Base-by-base conservation (phyloP, 169 alveolate species). In the Theileria equi region DNA sequence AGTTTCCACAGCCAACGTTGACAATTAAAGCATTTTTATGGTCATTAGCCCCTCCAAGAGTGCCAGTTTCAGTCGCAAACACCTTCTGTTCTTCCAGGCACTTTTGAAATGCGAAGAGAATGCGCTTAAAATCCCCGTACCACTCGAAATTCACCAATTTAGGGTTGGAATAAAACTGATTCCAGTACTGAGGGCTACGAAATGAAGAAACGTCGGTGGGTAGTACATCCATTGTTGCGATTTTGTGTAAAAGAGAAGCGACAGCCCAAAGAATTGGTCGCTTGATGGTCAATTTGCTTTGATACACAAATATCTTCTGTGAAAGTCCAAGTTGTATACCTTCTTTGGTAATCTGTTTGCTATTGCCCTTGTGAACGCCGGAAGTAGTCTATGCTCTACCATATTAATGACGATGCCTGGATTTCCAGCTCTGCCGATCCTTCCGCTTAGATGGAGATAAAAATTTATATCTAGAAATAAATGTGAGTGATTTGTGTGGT, bases 1-100 rank as follows among this genome's bases (percentile, higher is more conserved):
- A 84, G 52, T 84, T 84, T 23, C 91, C 91, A 59, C 89, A 80
- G 2, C 91, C 91, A 25, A 62, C 44, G 66, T 84, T 84, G 48
- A 84, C 71, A 11, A 84, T 36, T 25, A 74, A 36, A 25, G 80
- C 60, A 13, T 84, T 58, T 10, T 53, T 78, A 23, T 58, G 63
- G 25, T 65, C 50, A 31, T 48, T 26, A n/a, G n/a, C n/a, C n/a
- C n/a, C n/a, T 19, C 7, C 11, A 17, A 8, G 23, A 11, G 53
- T 47, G 41, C 16, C 10, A 17, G 31, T 8, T 19, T 23, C n/a
- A n/a, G n/a, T 11, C 11, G 54, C 80, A 3, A 7, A 4, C 5
- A n/a, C 29, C 58, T 13, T 26, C 11, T 54, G 26, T 50, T 64
- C 73, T 17, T 16, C 16, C 21, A 45, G 16, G 23, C 31, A 23